Evolutionary conservation across 306 rosid genomes (phyloP).

Genomic region (Pachyrhizus erosus): DNA sequence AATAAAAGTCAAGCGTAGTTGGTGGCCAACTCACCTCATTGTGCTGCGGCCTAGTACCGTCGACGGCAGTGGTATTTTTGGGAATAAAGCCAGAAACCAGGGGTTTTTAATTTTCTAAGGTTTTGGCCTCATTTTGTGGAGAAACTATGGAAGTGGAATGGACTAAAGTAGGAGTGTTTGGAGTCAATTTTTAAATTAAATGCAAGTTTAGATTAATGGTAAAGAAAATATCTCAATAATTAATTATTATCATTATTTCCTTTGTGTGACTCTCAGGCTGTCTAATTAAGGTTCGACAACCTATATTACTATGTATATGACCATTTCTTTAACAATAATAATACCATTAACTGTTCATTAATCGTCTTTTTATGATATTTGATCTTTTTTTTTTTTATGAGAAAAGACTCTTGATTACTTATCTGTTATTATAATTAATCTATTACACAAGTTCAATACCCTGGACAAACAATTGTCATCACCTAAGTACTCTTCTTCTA

Average conservation of each 20-base stretch:
- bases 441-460: no score
- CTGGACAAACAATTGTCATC: no score
- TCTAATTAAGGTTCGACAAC: background rate
- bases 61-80: conserved; percentile 38
- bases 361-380: background rate
- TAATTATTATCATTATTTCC: no score
- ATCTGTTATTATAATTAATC: no score
- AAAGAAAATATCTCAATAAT: background rate
- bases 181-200: background rate
- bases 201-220: background rate
- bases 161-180: background rate
- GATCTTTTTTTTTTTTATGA: background rate
- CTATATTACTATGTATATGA: no score
- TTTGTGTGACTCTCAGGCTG: background rate
- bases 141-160: background rate
- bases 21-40: conserved; percentile 1
- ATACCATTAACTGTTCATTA: no score
- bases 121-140: background rate
- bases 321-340: no score
- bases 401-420: no score
- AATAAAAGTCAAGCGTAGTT: conserved; percentile 27
- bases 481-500: no score
- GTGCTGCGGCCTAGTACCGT: background rate
- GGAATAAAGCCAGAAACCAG: background rate
- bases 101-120: background rate